phyloP scores from a whole-genome alignment of 805 yeast genomes.

The Hanseniaspora vineae region DNA sequence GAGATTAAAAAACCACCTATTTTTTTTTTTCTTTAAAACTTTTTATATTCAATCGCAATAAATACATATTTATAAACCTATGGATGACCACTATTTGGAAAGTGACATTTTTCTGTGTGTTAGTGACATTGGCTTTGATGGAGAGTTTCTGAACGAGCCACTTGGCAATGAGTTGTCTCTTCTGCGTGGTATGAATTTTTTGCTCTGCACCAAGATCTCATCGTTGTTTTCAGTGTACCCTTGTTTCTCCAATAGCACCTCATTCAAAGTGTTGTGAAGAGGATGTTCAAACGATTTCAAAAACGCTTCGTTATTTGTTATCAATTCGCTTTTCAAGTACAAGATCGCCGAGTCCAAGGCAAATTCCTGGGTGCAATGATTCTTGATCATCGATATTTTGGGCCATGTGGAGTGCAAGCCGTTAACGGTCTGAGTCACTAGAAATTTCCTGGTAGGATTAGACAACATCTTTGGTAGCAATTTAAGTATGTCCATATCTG shows the following conservation, averaged over 20 bases:
- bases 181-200: neutral
- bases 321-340: slow-evolving; percentile 47
- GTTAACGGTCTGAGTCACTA: slow-evolving; percentile 42
- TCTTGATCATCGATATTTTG: slow-evolving; percentile 66
- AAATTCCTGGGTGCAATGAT: slow-evolving; percentile 85
- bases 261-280: neutral
- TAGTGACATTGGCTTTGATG: neutral
- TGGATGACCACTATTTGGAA: neutral
- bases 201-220: neutral
- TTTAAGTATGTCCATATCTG: slow-evolving; percentile 43
- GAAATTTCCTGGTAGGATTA: slow-evolving; percentile 72
- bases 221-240: neutral
- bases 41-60: too few relatives aligned
- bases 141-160: neutral
- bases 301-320: slow-evolving; percentile 19
- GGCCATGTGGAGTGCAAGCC: slow-evolving; percentile 97
- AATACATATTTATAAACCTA: neutral
- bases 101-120: neutral
- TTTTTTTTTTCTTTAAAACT: too few relatives aligned
- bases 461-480: slow-evolving; percentile 53
- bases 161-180: neutral
- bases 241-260: neutral
- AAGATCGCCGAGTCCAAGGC: slow-evolving; percentile 72
- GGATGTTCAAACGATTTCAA: neutral
- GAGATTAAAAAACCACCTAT: neutral